A percentile compares a stretch with the other conserved stretches of the same genome.
Evolutionary conservation across 768 basidiomycete genomes (phyloP).

Genomic region (Kwoniella europaea): DNA sequence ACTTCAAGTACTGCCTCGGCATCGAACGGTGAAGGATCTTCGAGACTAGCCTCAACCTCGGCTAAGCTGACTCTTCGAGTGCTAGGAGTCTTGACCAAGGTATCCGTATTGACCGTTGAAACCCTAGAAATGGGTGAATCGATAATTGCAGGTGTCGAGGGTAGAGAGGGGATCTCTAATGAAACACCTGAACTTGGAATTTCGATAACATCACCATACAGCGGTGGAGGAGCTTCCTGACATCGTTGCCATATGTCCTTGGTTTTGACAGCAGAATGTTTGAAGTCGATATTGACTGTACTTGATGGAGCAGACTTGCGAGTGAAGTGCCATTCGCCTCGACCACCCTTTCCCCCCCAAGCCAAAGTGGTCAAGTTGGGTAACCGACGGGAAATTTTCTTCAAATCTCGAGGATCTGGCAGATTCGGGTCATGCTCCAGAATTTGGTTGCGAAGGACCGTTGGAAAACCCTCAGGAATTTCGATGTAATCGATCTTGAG

Average conservation of each 20-base stretch:
- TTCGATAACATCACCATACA: conserved; percentile 9
- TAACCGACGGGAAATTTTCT: conserved; percentile 26
- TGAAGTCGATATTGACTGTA: conserved; percentile 20
- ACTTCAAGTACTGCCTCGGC: background rate
- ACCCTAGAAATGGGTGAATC: background rate
- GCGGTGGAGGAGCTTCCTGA: conserved; percentile 7
- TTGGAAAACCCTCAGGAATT: background rate
- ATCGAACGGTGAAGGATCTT: background rate
- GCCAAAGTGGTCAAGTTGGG: conserved; percentile 14
- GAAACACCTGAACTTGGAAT: background rate
- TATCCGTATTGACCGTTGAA: background rate
- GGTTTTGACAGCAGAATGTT: conserved; percentile 17
- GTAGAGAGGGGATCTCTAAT: background rate
- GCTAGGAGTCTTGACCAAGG: background rate
- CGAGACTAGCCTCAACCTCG: background rate
- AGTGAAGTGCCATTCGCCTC: conserved; percentile 28
- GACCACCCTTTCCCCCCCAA: conserved; percentile 30
- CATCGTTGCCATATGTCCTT: conserved; percentile 14
- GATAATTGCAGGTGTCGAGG: background rate
- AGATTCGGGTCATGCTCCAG: conserved; percentile 10
- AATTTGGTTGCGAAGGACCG: background rate
- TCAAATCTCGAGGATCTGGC: conserved; percentile 29
- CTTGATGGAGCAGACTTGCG: background rate
- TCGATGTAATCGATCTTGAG: background rate
- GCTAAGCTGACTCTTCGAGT: background rate